phyloP scores from a whole-genome alignment of 129 eudicot species.

The Helichrysum umbraculigerum region DNA sequence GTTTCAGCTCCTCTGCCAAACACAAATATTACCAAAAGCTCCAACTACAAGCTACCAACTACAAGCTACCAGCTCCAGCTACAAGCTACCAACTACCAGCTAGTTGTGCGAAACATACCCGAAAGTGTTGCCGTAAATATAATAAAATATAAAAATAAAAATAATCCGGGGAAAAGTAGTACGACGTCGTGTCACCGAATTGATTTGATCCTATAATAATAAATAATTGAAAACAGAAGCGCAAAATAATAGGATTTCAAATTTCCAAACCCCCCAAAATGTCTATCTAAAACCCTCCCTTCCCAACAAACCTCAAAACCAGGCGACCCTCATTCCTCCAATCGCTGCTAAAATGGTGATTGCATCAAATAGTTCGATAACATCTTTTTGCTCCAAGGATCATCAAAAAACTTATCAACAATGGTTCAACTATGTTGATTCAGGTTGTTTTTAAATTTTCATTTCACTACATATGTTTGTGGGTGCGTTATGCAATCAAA shows the following conservation, averaged over 20 bases:
- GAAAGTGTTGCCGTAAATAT: no score
- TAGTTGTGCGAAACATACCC: no score
- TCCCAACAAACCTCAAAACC: background rate
- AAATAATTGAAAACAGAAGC: slow-evolving; percentile 26
- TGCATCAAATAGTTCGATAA: slow-evolving; percentile 41
- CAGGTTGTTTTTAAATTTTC: slow-evolving; percentile 40
- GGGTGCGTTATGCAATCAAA: background rate
- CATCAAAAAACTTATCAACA: slow-evolving; percentile 65
- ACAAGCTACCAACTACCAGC: no score
- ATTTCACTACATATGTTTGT: background rate
- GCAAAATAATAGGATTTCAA: slow-evolving; percentile 25
- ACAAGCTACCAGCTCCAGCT: no score
- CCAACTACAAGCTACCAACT: no score
- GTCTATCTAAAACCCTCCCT: slow-evolving; percentile 22
- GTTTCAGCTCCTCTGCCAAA: no score
- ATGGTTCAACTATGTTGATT: slow-evolving; percentile 79
- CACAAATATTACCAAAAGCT: no score
- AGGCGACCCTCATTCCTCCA: background rate
- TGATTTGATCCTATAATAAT: background rate
- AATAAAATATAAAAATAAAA: no score
- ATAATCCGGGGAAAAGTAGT: background rate
- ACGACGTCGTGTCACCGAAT: slow-evolving; percentile 20
- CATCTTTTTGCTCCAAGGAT: slow-evolving; percentile 52
- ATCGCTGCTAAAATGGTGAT: slow-evolving; percentile 49
- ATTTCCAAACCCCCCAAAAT: slow-evolving; percentile 27